Conservation (phyloP, 345 rosid species). For the Euphorbia lathyris region DNA sequence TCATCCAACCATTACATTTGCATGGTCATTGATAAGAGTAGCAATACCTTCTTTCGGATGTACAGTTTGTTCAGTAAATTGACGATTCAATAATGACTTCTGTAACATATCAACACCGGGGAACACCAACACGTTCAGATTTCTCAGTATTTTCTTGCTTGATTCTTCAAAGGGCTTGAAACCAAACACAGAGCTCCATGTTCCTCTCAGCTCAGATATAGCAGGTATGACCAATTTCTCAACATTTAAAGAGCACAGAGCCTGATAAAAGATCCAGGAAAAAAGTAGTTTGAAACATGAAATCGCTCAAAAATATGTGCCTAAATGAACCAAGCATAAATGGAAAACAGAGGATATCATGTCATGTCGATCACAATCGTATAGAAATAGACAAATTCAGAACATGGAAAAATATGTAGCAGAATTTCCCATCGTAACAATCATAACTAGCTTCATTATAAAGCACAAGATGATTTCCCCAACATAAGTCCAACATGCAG, state of each 20-base stretch:
- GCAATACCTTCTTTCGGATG: conserved; percentile 35
- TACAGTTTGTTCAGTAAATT: conserved; percentile 21
- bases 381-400: not conserved
- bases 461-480: not conserved
- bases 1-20: not conserved
- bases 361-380: not conserved
- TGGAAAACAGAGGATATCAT: not conserved
- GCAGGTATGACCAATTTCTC: conserved; percentile 93
- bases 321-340: not conserved
- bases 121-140: conserved; percentile 71
- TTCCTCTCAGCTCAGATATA: conserved; percentile 69
- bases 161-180: conserved; percentile 53
- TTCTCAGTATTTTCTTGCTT: conserved; percentile 44
- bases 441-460: not conserved
- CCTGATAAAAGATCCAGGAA: conserved; percentile 42
- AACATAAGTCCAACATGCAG: not conserved
- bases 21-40: not conserved
- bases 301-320: conserved; percentile 4
- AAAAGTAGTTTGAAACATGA: conserved; percentile 1
- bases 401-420: not conserved
- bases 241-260: conserved; percentile 60
- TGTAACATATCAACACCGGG: conserved; percentile 89
- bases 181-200: conserved; percentile 90
- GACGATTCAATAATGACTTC: conserved; percentile 48
- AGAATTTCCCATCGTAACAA: no score